phyloP scores from a whole-genome alignment of 2,329 filamentous ascomycete genomes.

The Scedosporium apiospermum region DNA sequence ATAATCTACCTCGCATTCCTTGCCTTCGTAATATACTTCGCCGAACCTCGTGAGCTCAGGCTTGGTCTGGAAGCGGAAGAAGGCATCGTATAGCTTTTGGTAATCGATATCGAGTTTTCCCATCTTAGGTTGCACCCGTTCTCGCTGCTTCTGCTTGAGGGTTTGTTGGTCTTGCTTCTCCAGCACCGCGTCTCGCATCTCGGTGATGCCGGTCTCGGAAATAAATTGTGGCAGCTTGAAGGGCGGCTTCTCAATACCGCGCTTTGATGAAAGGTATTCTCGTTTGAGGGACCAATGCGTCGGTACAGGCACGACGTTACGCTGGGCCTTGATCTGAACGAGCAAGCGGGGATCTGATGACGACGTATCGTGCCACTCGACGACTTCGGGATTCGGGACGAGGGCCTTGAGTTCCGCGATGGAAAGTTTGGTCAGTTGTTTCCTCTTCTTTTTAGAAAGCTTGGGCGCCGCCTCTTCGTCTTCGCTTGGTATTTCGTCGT shows the following conservation, averaged over 20 bases:
- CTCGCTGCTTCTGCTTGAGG: slow-evolving; percentile 90
- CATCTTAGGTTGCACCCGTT: slow-evolving; percentile 90
- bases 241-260: slow-evolving; percentile 89
- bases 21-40: slow-evolving; percentile 99
- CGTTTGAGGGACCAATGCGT: slow-evolving; percentile 92
- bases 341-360: slow-evolving; percentile 81
- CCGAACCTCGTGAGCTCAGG: slow-evolving; percentile 88
- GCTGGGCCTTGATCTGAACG: slow-evolving; percentile 88
- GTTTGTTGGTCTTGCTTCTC: slow-evolving; percentile 91
- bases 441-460: slow-evolving; percentile 90
- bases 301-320: slow-evolving; percentile 92
- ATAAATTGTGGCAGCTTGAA: slow-evolving; percentile 95
- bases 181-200: slow-evolving; percentile 93
- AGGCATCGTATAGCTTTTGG: slow-evolving; percentile 94
- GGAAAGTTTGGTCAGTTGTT: slow-evolving; percentile 82
- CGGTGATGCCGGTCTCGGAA: slow-evolving; percentile 90
- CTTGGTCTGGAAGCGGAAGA: slow-evolving; percentile 97
- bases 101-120: slow-evolving; percentile 98
- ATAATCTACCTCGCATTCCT: slow-evolving; percentile 93
- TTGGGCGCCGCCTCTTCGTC: slow-evolving; percentile 64
- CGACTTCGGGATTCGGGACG: slow-evolving; percentile 82
- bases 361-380: slow-evolving; percentile 95
- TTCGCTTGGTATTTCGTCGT: slow-evolving; percentile 78
- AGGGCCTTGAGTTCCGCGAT: slow-evolving; percentile 92
- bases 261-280: slow-evolving; percentile 93